Evolutionary conservation across 164 flowering plant genomes (phyloP), one percentile per base, ranked within the genome.

Genomic region (Dillenia turbinata): DNA sequence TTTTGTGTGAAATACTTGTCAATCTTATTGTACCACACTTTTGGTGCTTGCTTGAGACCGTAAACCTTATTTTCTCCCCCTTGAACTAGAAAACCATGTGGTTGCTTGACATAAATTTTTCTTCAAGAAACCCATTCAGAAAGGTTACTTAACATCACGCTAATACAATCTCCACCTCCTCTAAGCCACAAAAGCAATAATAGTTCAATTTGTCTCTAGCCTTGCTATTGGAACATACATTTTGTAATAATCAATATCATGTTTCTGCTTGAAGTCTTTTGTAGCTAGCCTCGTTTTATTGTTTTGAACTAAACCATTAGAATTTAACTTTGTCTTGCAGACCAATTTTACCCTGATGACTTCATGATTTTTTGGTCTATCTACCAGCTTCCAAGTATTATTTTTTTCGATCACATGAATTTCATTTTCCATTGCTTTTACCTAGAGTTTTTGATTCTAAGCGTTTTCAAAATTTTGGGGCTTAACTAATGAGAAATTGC

Each of bases 371-470:
- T 1, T 5, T 8, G 66, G 59, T 17, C 52, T 10, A 10, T 54
- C 13, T n/a, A 46, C 24, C 16, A 52, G 24, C 44, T 53, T 12
- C 66, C 50, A 52, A 5, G 66, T 62, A 12, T 44, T 44, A 44
- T 52, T 54, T 40, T 62, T 62, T 16, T 53, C n/a, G n/a, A 62
- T 62, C 6, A 56, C 14, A 8, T 11, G 12, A 50, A 61, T 61
- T 44, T 61, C 64, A 9, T 33, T 48, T n/a, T 50, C 17, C 56
- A 61, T 52, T 7, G 64, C 64, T 3, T 24, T 13, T 22, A 26
- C 50, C 53, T 12, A n/a, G n/a, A n/a, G n/a, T n/a, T n/a, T n/a
- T n/a, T n/a, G n/a, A n/a, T n/a, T n/a, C n/a, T n/a, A n/a, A n/a
- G n/a, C n/a, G n/a, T n/a, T n/a, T n/a, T n/a, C n/a, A n/a, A n/a